phyloP scores from a whole-genome alignment of 768 basidiomycete genomes.

The Suillus brevipes region DNA sequence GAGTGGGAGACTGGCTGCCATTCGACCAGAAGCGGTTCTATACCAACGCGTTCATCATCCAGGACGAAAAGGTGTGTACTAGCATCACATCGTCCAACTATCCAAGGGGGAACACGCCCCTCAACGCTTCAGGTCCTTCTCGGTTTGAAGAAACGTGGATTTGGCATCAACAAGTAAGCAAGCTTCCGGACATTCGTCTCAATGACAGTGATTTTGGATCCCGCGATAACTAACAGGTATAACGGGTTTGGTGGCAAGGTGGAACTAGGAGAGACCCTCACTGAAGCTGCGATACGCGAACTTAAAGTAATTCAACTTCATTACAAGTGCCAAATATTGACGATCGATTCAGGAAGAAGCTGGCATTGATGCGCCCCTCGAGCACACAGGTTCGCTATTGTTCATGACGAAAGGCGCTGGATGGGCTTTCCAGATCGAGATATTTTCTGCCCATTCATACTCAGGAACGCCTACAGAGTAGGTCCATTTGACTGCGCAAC shows the following conservation, averaged over 20 bases:
- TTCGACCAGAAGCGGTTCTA: conserved; percentile 48
- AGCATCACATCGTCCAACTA: background rate
- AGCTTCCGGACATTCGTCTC: background rate
- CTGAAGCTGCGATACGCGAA: conserved; percentile 76
- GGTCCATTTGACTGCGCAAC: conserved; percentile 21
- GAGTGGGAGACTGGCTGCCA: conserved; percentile 48
- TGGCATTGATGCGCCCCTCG: conserved; percentile 66
- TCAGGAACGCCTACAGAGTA: conserved; percentile 67
- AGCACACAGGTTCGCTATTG: conserved; percentile 62
- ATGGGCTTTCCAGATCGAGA: conserved; percentile 68
- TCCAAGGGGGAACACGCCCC: background rate
- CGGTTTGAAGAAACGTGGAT: conserved; percentile 79
- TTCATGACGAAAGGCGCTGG: conserved; percentile 57
- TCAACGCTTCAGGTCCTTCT: conserved; percentile 67
- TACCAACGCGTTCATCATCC: conserved; percentile 70
- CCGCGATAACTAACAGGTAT: conserved; percentile 49
- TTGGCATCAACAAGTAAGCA: conserved; percentile 59
- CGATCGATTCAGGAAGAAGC: conserved; percentile 68
- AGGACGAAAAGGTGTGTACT: conserved; percentile 46
- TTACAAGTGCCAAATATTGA: background rate
- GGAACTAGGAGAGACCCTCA: conserved; percentile 66
- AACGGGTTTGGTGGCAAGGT: conserved; percentile 93
- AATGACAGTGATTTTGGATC: background rate
- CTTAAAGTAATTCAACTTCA: conserved; percentile 45
- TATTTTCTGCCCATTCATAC: conserved; percentile 67